Base-by-base conservation (phyloP, 2,329 filamentous ascomycete genomes). In the Trichoderma aggressivum region DNA sequence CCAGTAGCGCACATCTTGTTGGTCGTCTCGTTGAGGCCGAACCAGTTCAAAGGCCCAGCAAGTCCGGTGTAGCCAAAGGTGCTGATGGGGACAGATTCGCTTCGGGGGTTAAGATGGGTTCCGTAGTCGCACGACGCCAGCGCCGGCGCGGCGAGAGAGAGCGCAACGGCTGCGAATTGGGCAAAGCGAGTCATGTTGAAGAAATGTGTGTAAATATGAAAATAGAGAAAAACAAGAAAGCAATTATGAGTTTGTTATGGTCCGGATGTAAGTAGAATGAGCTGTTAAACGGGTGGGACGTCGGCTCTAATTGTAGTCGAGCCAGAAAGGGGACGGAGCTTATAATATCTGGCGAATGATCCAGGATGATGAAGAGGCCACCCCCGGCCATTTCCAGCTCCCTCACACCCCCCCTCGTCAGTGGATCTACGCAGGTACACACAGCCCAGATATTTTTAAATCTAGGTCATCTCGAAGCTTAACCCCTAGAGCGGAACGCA, bases 31-130 rank as follows among this genome's bases (percentile, higher is more conserved):
- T 81, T 77, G 30, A 88, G 79, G 5, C 79, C 79, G 47, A 84
- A 81, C 87, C 87, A 89, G 78, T 85, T 86, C 70, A 86, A 78
- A 0, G 87, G 87, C 7, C 87, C 86, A 50, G 79, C 75, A 5
- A 77, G 21, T 76, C 80, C 82, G 14, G 75, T 74, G 68, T 84
- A 84, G 3, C 80, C 80, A 72, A 83, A 84, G 24, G 74, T 81
- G 73, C 77, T 78, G n/a, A 81, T 76, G 53, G 77, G 70, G 56
- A 83, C 78, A 0, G 62, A 72, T 5, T 8, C 77, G 74, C 39
- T 81, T 76, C 18, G 78, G 78, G 59, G 79, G 75, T 18, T 83
- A 72, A 55, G 78, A 74, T 60, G 55, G 1, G 82, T 84, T 66
- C 82, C 82, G 43, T 84, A 80, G 8, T 80, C 81, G 64, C 82